A percentile compares a stretch with the other conserved stretches of the same genome.
phyloP scores from a whole-genome alignment of 306 rosid genomes.

The Betula pendula region DNA sequence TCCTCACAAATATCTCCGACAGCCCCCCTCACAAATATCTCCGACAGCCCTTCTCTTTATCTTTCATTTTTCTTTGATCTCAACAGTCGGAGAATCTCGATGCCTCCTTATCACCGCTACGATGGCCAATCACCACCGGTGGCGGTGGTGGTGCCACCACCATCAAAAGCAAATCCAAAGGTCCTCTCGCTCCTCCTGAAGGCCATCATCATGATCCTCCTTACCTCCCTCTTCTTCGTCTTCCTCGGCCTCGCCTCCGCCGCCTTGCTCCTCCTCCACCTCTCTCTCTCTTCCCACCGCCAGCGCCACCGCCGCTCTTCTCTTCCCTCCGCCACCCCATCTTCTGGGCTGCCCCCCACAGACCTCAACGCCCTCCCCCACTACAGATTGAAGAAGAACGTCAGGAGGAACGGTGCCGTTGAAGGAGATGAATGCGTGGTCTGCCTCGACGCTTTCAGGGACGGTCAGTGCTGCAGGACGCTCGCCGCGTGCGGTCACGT shows the following conservation, averaged over 20 bases:
- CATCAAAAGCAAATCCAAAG: constrained; percentile 56
- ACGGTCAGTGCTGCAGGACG: constrained; percentile 72
- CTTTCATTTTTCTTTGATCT: not conserved
- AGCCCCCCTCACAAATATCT: not conserved
- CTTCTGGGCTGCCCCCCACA: constrained; percentile 37
- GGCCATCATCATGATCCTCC: constrained; percentile 62
- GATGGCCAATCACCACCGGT: constrained; percentile 12
- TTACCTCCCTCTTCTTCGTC: constrained; percentile 71
- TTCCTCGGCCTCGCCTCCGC: constrained; percentile 79
- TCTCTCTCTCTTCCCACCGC: constrained; percentile 68
- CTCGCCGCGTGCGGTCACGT: constrained; percentile 66
- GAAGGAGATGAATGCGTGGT: constrained; percentile 60
- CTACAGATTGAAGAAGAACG: constrained; percentile 35
- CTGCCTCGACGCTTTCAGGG: constrained; percentile 64
- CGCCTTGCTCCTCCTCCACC: constrained; percentile 59
- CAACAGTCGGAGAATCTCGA: not conserved
- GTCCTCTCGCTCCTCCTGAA: constrained; percentile 70
- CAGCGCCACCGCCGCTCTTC: constrained; percentile 42
- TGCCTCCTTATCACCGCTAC: constrained; percentile 6
- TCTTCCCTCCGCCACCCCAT: constrained; percentile 15
- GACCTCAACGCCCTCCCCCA: constrained; percentile 59
- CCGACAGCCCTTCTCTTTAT: not conserved
- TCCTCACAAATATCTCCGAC: not conserved
- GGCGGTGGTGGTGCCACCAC: constrained; percentile 22
- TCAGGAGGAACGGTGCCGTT: constrained; percentile 14